Conservation (phyloP, 192 early-diverging fungal genomes). For the Oehlia diaphana region DNA sequence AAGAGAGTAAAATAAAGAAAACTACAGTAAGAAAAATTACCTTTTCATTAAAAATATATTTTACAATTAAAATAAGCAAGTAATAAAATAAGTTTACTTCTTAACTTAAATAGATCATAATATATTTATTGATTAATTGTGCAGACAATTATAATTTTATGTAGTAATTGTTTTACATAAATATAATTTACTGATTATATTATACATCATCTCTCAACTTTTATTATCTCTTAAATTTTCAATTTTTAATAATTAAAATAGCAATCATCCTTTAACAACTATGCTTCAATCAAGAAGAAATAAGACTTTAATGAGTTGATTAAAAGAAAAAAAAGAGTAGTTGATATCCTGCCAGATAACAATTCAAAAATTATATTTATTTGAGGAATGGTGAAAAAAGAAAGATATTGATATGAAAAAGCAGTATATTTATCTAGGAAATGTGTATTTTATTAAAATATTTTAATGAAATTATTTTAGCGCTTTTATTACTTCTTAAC, state of each 20-base stretch:
- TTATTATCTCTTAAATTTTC: background rate
- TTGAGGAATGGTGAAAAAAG: background rate
- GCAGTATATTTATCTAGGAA: constrained; percentile 29
- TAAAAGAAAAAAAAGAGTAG: background rate
- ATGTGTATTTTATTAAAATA: background rate
- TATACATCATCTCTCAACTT: background rate
- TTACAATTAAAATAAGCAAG: no score
- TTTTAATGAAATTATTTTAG: constrained; percentile 29
- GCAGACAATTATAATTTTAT: constrained; percentile 18
- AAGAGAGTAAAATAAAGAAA: no score
- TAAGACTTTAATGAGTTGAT: constrained; percentile 1
- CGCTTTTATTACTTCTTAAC: background rate
- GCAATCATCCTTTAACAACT: background rate
- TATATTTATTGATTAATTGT: no score
- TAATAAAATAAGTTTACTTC: no score
- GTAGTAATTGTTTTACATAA: background rate
- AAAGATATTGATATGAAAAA: constrained; percentile 9
- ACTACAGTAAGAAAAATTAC: no score
- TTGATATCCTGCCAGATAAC: constrained; percentile 7
- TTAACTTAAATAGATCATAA: no score
- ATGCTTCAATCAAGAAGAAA: background rate
- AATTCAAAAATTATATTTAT: background rate
- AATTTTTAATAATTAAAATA: constrained; percentile 1
- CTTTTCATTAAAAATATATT: no score
- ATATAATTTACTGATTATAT: background rate